phyloP scores from a whole-genome alignment of 352 stramenopile species.

The Phytopythium ostracodes region DNA sequence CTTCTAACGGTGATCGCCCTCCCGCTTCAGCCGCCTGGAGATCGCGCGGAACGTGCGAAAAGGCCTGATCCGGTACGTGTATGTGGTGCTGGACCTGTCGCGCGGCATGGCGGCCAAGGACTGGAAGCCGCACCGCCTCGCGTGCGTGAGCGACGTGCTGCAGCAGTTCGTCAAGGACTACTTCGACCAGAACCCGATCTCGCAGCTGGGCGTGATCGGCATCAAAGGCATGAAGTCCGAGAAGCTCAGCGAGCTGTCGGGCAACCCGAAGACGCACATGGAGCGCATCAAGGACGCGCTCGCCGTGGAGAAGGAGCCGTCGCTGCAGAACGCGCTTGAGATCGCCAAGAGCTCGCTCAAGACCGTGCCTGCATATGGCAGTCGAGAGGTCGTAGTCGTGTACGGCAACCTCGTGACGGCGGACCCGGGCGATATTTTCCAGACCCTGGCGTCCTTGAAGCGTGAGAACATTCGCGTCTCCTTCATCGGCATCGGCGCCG shows the following conservation, averaged over 20 bases:
- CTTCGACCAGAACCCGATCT: conserved; percentile 95
- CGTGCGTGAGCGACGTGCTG: conserved; percentile 58
- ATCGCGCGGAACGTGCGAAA: conserved; percentile 85
- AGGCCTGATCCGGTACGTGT: conserved; percentile 83
- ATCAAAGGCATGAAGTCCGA: conserved; percentile 89
- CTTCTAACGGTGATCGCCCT: neutral
- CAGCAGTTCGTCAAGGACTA: conserved; percentile 89
- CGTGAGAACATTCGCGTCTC: conserved; percentile 90
- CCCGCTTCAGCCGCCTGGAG: conserved; percentile 45
- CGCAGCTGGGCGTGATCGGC: conserved; percentile 87
- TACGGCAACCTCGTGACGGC: conserved; percentile 94
- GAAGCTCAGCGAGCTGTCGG: conserved; percentile 89
- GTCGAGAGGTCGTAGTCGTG: conserved; percentile 91
- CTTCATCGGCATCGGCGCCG: conserved; percentile 92
- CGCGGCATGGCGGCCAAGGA: conserved; percentile 85
- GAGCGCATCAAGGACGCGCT: conserved; percentile 64
- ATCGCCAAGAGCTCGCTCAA: conserved; percentile 89
- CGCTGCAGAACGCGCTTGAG: conserved; percentile 90
- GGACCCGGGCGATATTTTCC: conserved; percentile 95
- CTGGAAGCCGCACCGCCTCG: conserved; percentile 82
- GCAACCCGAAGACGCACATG: conserved; percentile 86
- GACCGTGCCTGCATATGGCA: conserved; percentile 85
- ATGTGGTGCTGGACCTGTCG: conserved; percentile 82
- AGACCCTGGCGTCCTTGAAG: conserved; percentile 89
- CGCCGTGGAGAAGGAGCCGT: conserved; percentile 82